phyloP scores from a whole-genome alignment of 331 rosid genomes.

The Malus hybrid region DNA sequence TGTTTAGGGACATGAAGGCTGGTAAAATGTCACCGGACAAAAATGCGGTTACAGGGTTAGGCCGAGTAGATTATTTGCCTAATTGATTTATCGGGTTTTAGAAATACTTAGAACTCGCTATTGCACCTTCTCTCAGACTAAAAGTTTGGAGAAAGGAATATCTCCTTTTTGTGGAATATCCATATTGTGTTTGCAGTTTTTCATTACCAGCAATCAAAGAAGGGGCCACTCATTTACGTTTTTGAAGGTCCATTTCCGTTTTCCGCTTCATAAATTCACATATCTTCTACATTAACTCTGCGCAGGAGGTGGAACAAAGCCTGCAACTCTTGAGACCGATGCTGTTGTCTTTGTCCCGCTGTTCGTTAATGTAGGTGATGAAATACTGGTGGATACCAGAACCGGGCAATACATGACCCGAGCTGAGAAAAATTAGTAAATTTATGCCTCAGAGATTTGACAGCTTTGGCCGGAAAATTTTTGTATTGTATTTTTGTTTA shows the following conservation, averaged over 20 bases:
- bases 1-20: neutral
- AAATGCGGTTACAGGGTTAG: neutral
- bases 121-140: neutral
- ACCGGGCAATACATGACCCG: constrained; percentile 90
- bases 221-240: neutral
- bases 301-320: constrained; percentile 83
- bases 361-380: constrained; percentile 67
- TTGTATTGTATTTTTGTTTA: constrained; percentile 1
- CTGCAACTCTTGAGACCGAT: constrained; percentile 92
- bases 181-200: too few species aligned
- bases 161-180: too few species aligned
- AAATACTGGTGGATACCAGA: constrained; percentile 81
- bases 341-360: constrained; percentile 78
- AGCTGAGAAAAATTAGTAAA: constrained; percentile 30
- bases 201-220: neutral
- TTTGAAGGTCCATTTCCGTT: too few species aligned
- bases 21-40: neutral
- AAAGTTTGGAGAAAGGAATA: too few species aligned
- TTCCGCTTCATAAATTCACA: too few species aligned
- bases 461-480: neutral
- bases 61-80: neutral
- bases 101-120: neutral
- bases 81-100: neutral
- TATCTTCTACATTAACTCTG: constrained; percentile 12
- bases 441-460: constrained; percentile 21